A percentile compares a stretch with the other conserved stretches of the same genome.
phyloP scores from a whole-genome alignment of 345 rosid species.

The Theobroma cacao region DNA sequence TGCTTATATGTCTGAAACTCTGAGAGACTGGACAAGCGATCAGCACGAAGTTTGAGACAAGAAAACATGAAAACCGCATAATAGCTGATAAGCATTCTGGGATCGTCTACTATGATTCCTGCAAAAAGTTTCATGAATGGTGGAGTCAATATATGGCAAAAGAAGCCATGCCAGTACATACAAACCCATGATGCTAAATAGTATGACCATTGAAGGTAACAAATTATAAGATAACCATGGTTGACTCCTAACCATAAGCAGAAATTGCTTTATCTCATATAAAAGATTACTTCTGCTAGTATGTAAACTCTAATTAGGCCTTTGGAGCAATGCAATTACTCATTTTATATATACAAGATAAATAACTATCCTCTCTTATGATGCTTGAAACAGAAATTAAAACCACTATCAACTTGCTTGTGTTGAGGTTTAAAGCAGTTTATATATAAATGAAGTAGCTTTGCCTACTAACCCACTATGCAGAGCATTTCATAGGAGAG shows the following conservation, averaged over 20 bases:
- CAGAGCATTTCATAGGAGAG: conserved; percentile 14
- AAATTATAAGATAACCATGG: background rate
- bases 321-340: background rate
- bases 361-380: background rate
- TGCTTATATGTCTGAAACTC: conserved; percentile 69
- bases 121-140: conserved; percentile 25
- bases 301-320: background rate
- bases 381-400: background rate
- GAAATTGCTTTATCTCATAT: background rate
- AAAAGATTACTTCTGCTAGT: background rate
- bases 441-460: background rate
- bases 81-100: conserved; percentile 75
- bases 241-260: background rate
- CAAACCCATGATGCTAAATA: background rate
- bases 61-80: conserved; percentile 78
- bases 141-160: background rate
- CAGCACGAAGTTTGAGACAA: conserved; percentile 85
- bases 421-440: background rate
- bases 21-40: conserved; percentile 70
- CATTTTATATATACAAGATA: background rate
- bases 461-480: background rate
- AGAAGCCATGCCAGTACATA: background rate
- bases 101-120: conserved; percentile 85
- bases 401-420: conserved; percentile 4
- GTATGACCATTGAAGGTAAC: background rate